These are phyloP conservation scores for Saccharomyces kudriavzevii DNA, from an alignment of 805 yeast genomes.

Conservation along the genomic window DNA sequence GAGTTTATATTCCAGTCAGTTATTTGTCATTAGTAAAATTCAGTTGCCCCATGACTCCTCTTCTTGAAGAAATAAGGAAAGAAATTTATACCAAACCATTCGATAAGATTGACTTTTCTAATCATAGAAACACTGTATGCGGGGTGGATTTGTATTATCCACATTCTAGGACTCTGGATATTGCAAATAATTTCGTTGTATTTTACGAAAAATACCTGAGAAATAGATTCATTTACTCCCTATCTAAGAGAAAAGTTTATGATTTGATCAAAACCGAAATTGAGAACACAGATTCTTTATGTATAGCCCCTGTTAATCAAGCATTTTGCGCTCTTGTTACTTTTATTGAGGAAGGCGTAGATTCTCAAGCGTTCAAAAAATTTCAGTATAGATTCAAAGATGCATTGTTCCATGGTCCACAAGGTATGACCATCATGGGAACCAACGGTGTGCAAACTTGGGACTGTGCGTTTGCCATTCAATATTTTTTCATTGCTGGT, in stretches of 20 bases:
- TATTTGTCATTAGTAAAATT: slow-evolving; percentile 56
- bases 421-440: slow-evolving; percentile 91
- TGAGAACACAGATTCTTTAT: slow-evolving; percentile 66
- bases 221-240: slow-evolving; percentile 61
- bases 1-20: slow-evolving; percentile 80
- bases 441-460: slow-evolving; percentile 97
- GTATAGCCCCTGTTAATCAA: slow-evolving; percentile 90
- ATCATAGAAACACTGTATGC: slow-evolving; percentile 76
- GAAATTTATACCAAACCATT: slow-evolving; percentile 72
- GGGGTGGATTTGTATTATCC: slow-evolving; percentile 93
- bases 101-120: slow-evolving; percentile 56
- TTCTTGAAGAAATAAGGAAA: slow-evolving; percentile 55
- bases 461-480: slow-evolving; percentile 91
- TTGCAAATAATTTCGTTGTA: slow-evolving; percentile 51
- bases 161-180: slow-evolving; percentile 60
- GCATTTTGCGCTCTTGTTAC: slow-evolving; percentile 75
- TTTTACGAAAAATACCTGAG: slow-evolving; percentile 64
- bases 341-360: slow-evolving; percentile 58
- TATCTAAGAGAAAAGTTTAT: slow-evolving; percentile 46
- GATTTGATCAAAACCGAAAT: slow-evolving; percentile 66
- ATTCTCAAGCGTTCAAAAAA: slow-evolving; percentile 51
- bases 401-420: slow-evolving; percentile 73
- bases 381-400: slow-evolving; percentile 61
- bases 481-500: slow-evolving; percentile 73
- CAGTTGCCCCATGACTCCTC: slow-evolving; percentile 52